A percentile compares a stretch with the other conserved stretches of the same genome.
These are phyloP conservation scores for Butyriboletus pseudospeciosus DNA, from an alignment of 1,284 basidiomycete genomes.

Conservation along the genomic window DNA sequence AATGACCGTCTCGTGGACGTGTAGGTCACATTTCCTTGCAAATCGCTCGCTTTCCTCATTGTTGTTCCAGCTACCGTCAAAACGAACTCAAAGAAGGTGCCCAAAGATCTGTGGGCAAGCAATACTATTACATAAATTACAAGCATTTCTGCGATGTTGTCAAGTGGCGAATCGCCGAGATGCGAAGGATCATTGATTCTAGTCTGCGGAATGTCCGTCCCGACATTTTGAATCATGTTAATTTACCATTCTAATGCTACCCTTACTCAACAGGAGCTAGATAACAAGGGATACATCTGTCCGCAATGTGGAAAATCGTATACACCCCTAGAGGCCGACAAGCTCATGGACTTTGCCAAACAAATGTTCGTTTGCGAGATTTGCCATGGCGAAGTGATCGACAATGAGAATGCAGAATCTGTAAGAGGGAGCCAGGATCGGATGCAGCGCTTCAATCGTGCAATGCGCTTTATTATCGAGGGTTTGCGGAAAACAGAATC, in stretches of 20 bases:
- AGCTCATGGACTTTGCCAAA: conserved; percentile 65
- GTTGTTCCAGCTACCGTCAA: conserved; percentile 63
- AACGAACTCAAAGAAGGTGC: conserved; percentile 83
- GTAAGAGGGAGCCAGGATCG: conserved; percentile 83
- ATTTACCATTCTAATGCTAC: conserved; percentile 1
- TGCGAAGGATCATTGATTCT: conserved; percentile 86
- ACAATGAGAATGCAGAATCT: conserved; percentile 88
- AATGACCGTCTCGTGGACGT: conserved; percentile 82
- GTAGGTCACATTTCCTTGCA: conserved; percentile 45
- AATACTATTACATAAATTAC: conserved; percentile 97
- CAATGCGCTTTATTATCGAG: conserved; percentile 83
- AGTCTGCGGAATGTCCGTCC: conserved; percentile 72
- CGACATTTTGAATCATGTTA: background rate
- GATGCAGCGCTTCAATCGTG: conserved; percentile 93
- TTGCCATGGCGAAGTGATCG: conserved; percentile 75
- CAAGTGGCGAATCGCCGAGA: conserved; percentile 96
- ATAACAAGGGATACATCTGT: conserved; percentile 95
- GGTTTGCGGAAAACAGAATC: conserved; percentile 85
- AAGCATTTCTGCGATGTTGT: conserved; percentile 94
- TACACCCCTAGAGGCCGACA: conserved; percentile 82
- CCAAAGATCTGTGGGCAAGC: conserved; percentile 72
- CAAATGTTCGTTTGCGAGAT: conserved; percentile 74
- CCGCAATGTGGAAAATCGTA: conserved; percentile 84
- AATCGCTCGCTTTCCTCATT: background rate
- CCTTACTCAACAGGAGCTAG: conserved; percentile 65